Conservation (phyloP, 1,284 basidiomycete species). For the Rhodotorula glutinis region DNA sequence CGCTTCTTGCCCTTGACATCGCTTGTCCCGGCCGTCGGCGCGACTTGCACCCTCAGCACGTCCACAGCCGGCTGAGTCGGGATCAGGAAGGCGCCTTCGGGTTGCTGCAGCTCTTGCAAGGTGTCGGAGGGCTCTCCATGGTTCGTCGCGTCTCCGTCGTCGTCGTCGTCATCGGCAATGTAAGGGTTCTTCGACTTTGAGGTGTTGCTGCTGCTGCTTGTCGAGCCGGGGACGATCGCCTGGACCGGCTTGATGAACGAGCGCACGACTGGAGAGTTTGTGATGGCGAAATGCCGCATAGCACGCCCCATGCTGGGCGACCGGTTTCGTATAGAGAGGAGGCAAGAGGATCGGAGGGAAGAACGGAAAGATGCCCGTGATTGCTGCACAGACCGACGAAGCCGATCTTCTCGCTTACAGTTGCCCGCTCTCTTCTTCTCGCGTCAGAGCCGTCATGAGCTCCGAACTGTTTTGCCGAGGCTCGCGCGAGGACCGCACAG, state of each 20-base stretch:
- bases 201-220: neutral
- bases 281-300: constrained; percentile 22
- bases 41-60: neutral
- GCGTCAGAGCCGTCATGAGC: too few species aligned
- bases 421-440: too few species aligned
- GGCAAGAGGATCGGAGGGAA: neutral
- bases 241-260: constrained; percentile 33
- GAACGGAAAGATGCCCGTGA: too few species aligned
- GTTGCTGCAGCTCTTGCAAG: neutral
- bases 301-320: constrained; percentile 4
- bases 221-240: constrained; percentile 6
- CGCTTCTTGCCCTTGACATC: constrained; percentile 33
- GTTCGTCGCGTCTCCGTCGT: too few species aligned
- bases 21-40: neutral
- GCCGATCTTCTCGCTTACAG: too few species aligned
- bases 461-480: too few species aligned
- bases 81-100: constrained; percentile 19
- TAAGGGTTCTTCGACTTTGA: too few species aligned
- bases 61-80: constrained; percentile 28
- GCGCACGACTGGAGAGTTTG: constrained; percentile 35
- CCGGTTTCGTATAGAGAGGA: neutral
- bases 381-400: too few species aligned
- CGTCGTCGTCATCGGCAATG: too few species aligned
- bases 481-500: too few species aligned
- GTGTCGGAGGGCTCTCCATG: too few species aligned